These are phyloP conservation scores for Hericium erinaceus DNA, from an alignment of 768 basidiomycete genomes.

Conservation along the genomic window DNA sequence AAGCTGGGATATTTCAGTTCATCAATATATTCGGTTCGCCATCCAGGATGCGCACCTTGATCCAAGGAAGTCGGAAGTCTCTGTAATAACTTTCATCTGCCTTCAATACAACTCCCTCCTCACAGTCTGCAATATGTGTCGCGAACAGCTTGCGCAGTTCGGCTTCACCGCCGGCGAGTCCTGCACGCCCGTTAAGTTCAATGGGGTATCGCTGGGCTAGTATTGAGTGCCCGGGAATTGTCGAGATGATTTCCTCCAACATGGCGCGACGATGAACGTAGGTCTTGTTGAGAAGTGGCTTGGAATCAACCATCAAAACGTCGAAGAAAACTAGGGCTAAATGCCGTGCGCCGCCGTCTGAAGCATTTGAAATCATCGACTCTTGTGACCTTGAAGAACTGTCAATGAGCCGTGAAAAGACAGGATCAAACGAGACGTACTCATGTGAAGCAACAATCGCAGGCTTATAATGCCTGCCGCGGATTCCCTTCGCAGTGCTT, in stretches of 20 bases:
- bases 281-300: conserved; percentile 41
- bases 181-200: conserved; percentile 21
- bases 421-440: background rate
- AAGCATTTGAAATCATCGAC: conserved; percentile 33
- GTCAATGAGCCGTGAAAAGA: background rate
- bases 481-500: conserved; percentile 46
- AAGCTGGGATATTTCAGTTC: conserved; percentile 25
- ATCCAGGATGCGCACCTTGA: conserved; percentile 43
- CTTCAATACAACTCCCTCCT: conserved; percentile 77
- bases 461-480: conserved; percentile 18
- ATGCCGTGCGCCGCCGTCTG: conserved; percentile 34
- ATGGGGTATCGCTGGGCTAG: conserved; percentile 50
- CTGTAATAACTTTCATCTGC: conserved; percentile 61
- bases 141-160: conserved; percentile 40
- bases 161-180: conserved; percentile 10
- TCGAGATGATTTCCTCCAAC: conserved; percentile 48
- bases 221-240: conserved; percentile 52
- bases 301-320: conserved; percentile 58
- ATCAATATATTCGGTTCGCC: conserved; percentile 1
- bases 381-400: conserved; percentile 22
- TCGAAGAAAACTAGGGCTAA: conserved; percentile 87
- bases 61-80: conserved; percentile 60
- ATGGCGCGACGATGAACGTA: conserved; percentile 52
- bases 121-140: conserved; percentile 35
- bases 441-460: background rate